Percentiles rank a stretch among this genome's conserved stretches.
Conservation (phyloP, 2,329 filamentous ascomycete species). For the Microcyclospora pomicola region DNA sequence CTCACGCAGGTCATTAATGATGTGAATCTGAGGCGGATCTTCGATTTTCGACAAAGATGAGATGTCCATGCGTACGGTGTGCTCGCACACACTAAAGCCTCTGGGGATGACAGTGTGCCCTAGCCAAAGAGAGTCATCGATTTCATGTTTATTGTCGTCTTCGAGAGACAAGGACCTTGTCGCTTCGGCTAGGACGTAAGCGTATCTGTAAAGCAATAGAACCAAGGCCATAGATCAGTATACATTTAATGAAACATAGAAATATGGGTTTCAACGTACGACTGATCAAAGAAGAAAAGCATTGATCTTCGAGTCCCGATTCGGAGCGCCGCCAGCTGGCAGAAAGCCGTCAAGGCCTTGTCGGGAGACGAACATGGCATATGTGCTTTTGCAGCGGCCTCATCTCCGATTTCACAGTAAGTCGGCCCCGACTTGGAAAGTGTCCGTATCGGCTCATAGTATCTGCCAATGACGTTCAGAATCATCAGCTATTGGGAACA, state of each 20-base stretch:
- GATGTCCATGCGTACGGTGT: slow-evolving; percentile 12
- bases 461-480: slow-evolving; percentile 12
- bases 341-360: slow-evolving; percentile 19
- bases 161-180: slow-evolving; percentile 18
- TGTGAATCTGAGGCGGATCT: slow-evolving; percentile 8
- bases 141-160: slow-evolving; percentile 2
- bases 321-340: slow-evolving; percentile 23
- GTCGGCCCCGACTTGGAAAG: slow-evolving; percentile 15
- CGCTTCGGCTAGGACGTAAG: slow-evolving; percentile 27
- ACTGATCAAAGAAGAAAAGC: slow-evolving; percentile 24
- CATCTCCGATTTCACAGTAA: slow-evolving; percentile 14
- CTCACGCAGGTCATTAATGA: slow-evolving; percentile 19
- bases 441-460: slow-evolving; percentile 16
- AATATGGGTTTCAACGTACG: background rate
- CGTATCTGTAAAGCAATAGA: slow-evolving; percentile 3
- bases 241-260: no score
- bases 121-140: slow-evolving; percentile 16
- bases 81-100: slow-evolving; percentile 19
- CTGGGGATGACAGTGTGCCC: slow-evolving; percentile 18
- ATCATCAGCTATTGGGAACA: no score
- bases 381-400: slow-evolving; percentile 11
- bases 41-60: background rate
- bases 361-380: slow-evolving; percentile 18
- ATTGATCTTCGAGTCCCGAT: slow-evolving; percentile 21
- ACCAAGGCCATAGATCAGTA: no score